Evolutionary conservation across 768 basidiomycete species (phyloP).

Genomic region (Amanita phalloides): DNA sequence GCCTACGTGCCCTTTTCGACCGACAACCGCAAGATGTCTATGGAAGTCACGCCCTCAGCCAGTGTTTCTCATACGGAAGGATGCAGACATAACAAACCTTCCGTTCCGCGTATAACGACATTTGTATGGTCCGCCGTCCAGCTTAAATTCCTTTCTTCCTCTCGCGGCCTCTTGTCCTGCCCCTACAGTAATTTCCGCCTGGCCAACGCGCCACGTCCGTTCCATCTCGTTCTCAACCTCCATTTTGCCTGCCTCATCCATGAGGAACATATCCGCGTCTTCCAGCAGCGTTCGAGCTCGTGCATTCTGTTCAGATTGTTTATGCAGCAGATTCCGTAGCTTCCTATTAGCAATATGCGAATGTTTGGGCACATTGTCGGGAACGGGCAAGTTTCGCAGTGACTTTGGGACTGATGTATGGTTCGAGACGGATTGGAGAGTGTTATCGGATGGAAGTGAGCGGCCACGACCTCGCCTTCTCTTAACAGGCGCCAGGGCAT

Average conservation of each 20-base stretch:
- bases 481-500: slow-evolving; percentile 38
- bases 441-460: slow-evolving; percentile 29
- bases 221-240: slow-evolving; percentile 76
- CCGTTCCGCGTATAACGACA: slow-evolving; percentile 88
- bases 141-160: slow-evolving; percentile 66
- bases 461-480: slow-evolving; percentile 27
- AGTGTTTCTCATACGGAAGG: background rate
- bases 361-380: slow-evolving; percentile 37
- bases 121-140: slow-evolving; percentile 82
- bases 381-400: slow-evolving; percentile 38
- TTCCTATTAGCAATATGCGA: slow-evolving; percentile 65
- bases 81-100: slow-evolving; percentile 36
- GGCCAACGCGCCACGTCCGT: slow-evolving; percentile 79
- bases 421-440: slow-evolving; percentile 43
- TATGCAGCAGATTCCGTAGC: slow-evolving; percentile 56
- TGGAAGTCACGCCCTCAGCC: background rate
- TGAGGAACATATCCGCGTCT: slow-evolving; percentile 55
- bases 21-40: slow-evolving; percentile 83
- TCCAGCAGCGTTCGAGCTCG: slow-evolving; percentile 50
- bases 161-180: slow-evolving; percentile 67
- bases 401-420: slow-evolving; percentile 62
- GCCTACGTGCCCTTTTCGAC: slow-evolving; percentile 75
- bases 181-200: slow-evolving; percentile 60
- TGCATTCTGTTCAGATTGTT: slow-evolving; percentile 51
- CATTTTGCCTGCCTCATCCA: slow-evolving; percentile 62